Conservation (phyloP, 768 basidiomycete species). For the Russula emetica region DNA sequence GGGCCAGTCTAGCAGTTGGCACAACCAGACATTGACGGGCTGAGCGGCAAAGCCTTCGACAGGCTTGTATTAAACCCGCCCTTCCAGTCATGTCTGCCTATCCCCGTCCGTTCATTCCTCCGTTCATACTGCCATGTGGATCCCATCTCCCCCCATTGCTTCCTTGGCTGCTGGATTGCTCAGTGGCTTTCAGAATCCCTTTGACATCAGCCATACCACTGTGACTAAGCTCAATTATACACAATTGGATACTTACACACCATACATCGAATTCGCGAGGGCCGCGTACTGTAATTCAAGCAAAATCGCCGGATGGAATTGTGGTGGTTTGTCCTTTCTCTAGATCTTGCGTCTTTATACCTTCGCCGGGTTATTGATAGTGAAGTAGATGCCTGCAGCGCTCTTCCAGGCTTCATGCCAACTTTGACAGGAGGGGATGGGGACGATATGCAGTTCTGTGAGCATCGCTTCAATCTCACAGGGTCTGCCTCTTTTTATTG, state of each 20-base stretch:
- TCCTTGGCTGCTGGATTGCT: slow-evolving; percentile 11
- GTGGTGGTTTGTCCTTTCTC: slow-evolving; percentile 38
- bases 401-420: slow-evolving; percentile 40
- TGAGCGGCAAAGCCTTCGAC: no score
- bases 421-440: slow-evolving; percentile 50
- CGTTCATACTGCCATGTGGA: slow-evolving; percentile 5
- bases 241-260: slow-evolving; percentile 39
- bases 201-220: background rate
- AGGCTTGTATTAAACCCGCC: background rate
- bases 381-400: slow-evolving; percentile 39
- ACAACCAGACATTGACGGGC: no score
- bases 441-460: slow-evolving; percentile 46
- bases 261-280: slow-evolving; percentile 50
- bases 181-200: background rate
- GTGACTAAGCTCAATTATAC: slow-evolving; percentile 32
- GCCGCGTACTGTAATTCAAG: slow-evolving; percentile 50
- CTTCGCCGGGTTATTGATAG: background rate
- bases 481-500: background rate
- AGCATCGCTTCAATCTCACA: slow-evolving; percentile 11
- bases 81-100: background rate
- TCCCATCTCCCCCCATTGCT: background rate
- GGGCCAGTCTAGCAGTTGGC: no score
- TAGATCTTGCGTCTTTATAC: background rate
- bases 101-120: background rate
- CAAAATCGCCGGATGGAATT: slow-evolving; percentile 41